phyloP scores from a whole-genome alignment of 2,329 filamentous ascomycete species.

The Ascocoryne sarcoides region DNA sequence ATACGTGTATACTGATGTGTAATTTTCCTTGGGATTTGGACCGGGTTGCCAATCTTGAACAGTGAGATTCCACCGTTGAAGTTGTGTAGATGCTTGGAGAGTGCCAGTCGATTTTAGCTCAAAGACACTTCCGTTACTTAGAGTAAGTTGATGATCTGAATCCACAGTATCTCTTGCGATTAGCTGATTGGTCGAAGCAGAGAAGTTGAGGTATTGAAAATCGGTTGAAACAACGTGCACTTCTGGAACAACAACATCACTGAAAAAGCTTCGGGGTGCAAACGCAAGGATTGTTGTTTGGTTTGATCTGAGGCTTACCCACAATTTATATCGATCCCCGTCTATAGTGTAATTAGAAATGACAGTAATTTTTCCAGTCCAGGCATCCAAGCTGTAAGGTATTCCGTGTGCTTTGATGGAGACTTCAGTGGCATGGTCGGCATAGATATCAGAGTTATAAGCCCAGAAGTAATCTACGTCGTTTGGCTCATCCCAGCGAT shows the following conservation, averaged over 20 bases:
- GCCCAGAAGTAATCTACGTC: slow-evolving; percentile 7
- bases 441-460: slow-evolving; percentile 5
- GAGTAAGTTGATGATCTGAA: not conserved
- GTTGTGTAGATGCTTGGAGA: not conserved
- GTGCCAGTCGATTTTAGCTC: not conserved
- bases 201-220: not conserved
- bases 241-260: not conserved
- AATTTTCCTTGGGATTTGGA: not conserved
- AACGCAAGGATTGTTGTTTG: slow-evolving; percentile 4
- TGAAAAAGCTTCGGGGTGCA: not conserved
- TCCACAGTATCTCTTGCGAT: not conserved
- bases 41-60: not conserved
- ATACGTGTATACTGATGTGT: not conserved
- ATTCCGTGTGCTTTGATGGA: slow-evolving; percentile 4
- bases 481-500: slow-evolving; percentile 6
- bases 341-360: slow-evolving; percentile 3
- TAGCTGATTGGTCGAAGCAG: not conserved
- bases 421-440: slow-evolving; percentile 3
- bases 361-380: slow-evolving; percentile 4
- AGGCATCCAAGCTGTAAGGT: slow-evolving; percentile 5
- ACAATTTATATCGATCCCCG: not conserved
- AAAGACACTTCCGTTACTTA: not conserved
- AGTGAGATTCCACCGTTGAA: not conserved
- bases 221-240: not conserved
- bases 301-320: slow-evolving; percentile 2